phyloP scores from a whole-genome alignment of 2,329 filamentous ascomycete genomes.

The Celoporthe dispersa region DNA sequence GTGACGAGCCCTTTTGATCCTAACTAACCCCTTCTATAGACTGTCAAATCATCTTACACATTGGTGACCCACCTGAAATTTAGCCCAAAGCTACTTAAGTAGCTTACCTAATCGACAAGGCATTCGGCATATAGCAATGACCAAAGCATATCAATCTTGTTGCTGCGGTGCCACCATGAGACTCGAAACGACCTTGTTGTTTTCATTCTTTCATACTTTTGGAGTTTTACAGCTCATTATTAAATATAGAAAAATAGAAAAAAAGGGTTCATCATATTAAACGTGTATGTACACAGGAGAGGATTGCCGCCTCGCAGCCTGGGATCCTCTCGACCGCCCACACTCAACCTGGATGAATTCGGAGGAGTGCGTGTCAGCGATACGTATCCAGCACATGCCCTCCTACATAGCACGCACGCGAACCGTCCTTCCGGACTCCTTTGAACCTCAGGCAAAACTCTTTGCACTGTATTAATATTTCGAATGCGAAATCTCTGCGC shows the following conservation, averaged over 20 bases:
- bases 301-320: not conserved
- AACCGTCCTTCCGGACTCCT: not conserved
- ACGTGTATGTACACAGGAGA: no score
- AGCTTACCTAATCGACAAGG: no score
- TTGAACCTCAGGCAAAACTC: not conserved
- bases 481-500: not conserved
- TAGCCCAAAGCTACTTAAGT: no score
- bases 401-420: not conserved
- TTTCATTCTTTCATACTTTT: not conserved
- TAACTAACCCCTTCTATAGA: no score
- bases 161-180: no score
- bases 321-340: not conserved
- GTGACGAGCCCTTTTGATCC: no score
- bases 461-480: not conserved
- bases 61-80: no score
- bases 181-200: no score
- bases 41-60: no score
- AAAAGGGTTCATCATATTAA: not conserved
- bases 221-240: not conserved
- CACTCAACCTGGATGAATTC: not conserved
- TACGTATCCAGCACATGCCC: not conserved
- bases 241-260: not conserved
- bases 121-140: no score
- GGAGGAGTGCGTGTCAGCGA: not conserved
- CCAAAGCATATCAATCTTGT: no score